Conservation (phyloP, 2,329 filamentous ascomycete species). For the Aspergillus melleus region DNA sequence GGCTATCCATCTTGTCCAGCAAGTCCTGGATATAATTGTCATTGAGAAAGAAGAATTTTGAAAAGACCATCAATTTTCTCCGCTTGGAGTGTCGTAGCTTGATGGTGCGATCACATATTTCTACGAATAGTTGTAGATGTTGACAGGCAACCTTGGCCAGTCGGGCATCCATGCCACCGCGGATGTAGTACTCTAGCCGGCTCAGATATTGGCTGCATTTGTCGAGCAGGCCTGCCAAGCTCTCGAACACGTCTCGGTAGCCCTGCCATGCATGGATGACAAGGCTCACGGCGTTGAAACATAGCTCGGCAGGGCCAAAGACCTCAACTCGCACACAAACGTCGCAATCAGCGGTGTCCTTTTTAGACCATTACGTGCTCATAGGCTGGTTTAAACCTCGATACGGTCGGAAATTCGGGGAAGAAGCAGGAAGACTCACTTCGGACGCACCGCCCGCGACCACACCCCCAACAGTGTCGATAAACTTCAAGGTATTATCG, state of each 20-base stretch:
- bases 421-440: slow-evolving; percentile 4
- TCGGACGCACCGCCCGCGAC: slow-evolving; percentile 12
- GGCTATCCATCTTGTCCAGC: slow-evolving; percentile 16
- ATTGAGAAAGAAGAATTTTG: slow-evolving; percentile 20
- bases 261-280: slow-evolving; percentile 22
- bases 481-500: slow-evolving; percentile 17
- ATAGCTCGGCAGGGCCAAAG: slow-evolving; percentile 21
- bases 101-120: slow-evolving; percentile 20
- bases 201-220: slow-evolving; percentile 16
- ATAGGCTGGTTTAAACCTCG: neutral
- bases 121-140: slow-evolving; percentile 21
- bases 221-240: slow-evolving; percentile 17
- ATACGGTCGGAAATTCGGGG: neutral
- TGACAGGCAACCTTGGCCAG: slow-evolving; percentile 19
- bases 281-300: slow-evolving; percentile 23
- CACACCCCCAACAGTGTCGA: slow-evolving; percentile 16
- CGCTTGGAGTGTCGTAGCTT: slow-evolving; percentile 16
- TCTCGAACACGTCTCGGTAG: slow-evolving; percentile 22
- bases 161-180: slow-evolving; percentile 17
- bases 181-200: slow-evolving; percentile 19
- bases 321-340: slow-evolving; percentile 9
- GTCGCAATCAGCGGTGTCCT: neutral
- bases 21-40: slow-evolving; percentile 20
- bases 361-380: neutral
- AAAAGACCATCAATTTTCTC: slow-evolving; percentile 12